Percentiles rank a stretch among this genome's conserved stretches.
Conservation (phyloP, 1,284 basidiomycete species). For the Vanrija humicola region DNA sequence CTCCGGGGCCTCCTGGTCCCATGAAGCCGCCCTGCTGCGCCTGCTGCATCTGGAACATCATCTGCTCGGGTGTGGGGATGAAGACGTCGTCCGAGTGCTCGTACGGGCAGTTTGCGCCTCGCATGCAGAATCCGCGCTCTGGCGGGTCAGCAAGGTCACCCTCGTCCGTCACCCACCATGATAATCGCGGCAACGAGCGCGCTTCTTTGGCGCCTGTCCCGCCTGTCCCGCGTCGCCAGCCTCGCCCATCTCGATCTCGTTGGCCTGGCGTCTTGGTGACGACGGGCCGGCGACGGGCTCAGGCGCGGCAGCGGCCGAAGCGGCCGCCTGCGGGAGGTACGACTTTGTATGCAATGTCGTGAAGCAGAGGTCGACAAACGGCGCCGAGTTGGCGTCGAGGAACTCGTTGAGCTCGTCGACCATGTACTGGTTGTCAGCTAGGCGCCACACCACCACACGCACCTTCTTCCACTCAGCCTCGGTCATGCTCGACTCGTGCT, state of each 20-base stretch:
- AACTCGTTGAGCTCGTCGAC: slow-evolving; percentile 80
- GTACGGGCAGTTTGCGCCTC: slow-evolving; percentile 85
- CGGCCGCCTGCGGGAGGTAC: slow-evolving; percentile 57
- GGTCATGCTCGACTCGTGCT: slow-evolving; percentile 69
- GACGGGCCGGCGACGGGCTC: slow-evolving; percentile 26
- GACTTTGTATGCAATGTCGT: slow-evolving; percentile 73
- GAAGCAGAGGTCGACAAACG: slow-evolving; percentile 82
- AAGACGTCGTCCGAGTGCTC: slow-evolving; percentile 65
- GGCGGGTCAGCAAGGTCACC: slow-evolving; percentile 4
- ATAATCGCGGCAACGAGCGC: slow-evolving; percentile 68
- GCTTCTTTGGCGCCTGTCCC: neutral
- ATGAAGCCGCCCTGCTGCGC: slow-evolving; percentile 1
- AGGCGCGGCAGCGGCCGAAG: slow-evolving; percentile 18
- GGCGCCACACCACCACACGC: neutral
- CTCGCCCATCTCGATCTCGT: slow-evolving; percentile 26
- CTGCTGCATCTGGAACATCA: slow-evolving; percentile 41
- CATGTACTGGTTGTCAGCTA: slow-evolving; percentile 53
- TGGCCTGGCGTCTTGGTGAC: slow-evolving; percentile 7
- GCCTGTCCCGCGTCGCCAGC: neutral
- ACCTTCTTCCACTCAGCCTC: slow-evolving; percentile 75
- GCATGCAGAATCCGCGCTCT: slow-evolving; percentile 87
- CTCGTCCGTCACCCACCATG: slow-evolving; percentile 61
- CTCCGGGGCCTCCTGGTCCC: slow-evolving; percentile 49
- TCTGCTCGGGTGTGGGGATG: slow-evolving; percentile 53
- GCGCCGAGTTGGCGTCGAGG: slow-evolving; percentile 73